Evolutionary conservation across 2,329 filamentous ascomycete species (phyloP), one percentile per base, ranked within the genome.

Genomic region (Tolypocladium paradoxum): DNA sequence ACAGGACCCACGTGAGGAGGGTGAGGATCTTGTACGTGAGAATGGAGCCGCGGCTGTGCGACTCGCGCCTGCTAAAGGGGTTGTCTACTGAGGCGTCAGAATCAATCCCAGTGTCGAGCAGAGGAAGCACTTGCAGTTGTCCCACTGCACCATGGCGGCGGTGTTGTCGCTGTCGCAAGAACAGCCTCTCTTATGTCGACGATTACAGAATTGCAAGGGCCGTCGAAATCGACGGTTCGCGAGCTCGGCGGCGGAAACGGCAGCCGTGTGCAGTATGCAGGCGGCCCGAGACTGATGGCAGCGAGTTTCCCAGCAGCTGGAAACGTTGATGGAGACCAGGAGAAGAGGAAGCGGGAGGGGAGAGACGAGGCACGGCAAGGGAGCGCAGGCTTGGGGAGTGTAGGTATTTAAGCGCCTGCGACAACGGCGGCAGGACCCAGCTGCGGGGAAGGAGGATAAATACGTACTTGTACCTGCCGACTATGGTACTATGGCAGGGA

Each of bases 1-100:
- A 80, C 46, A 95, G 71, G 31, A 89, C 70, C 85, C 88, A 96
- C 36, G 84, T 84, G 50, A 90, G 56, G 45, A 84, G 77, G 4
- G 88, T 88, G 56, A 90, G 72, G 65, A 90, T 71, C 69, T 89
- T 90, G 78, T 93, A 93, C 36, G 82, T 75, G 58, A 82, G 74
- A 61, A 96, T 73, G 50, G 82, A 76, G 56, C 74, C 73, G 33
- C 72, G 68, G 56, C 76, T 76, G 65, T 89, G 84, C 20, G 80
- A 76, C 55, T 90, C 85, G 62, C 82, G 82, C 69, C 78, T 83
- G 55, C 79, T 74, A 71, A 93, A 93, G 31, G 88, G 88, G 68
- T 93, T 93, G 66, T 82, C 85, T 88, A 57, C 33, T n/a, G 33
- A 50, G 14, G 22, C 29, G 29, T 54, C 33, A 54, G 51, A 24